These are phyloP conservation scores for Diplogelasinospora grovesii DNA, from an alignment of 495 filamentous ascomycete species.

Conservation along the genomic window DNA sequence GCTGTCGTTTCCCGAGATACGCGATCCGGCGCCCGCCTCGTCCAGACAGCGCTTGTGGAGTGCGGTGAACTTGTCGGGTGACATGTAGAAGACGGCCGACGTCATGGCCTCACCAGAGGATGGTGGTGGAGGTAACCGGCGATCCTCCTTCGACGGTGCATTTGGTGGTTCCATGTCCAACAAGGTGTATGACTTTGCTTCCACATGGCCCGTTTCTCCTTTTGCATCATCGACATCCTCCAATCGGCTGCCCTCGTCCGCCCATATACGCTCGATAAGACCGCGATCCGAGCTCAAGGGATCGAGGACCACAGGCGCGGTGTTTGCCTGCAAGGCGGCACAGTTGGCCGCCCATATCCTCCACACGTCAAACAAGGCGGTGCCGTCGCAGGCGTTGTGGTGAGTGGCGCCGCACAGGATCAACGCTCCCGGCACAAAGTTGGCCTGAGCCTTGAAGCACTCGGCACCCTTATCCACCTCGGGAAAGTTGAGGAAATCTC, in stretches of 20 bases:
- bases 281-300: neutral
- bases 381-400: slow-evolving; percentile 9
- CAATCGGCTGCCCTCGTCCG: neutral
- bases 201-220: neutral
- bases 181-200: neutral
- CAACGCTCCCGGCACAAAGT: slow-evolving; percentile 12
- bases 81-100: slow-evolving; percentile 11
- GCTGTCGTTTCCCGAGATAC: slow-evolving; percentile 10
- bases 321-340: neutral
- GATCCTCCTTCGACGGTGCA: slow-evolving; percentile 1
- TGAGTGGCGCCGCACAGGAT: slow-evolving; percentile 3
- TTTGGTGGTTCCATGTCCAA: slow-evolving; percentile 2
- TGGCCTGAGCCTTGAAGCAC: slow-evolving; percentile 11
- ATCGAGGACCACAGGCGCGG: neutral
- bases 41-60: slow-evolving; percentile 6
- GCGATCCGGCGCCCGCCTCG: neutral
- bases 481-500: slow-evolving; percentile 2
- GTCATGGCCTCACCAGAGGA: slow-evolving; percentile 7
- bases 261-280: slow-evolving; percentile 8
- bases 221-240: too few relatives aligned
- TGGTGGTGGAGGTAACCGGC: slow-evolving; percentile 1
- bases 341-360: slow-evolving; percentile 12
- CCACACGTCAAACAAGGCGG: slow-evolving; percentile 1
- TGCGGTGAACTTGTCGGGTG: slow-evolving; percentile 4
- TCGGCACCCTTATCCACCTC: slow-evolving; percentile 9